Base-by-base conservation (phyloP, 2,329 filamentous ascomycete species). In the Xylariales sp. region DNA sequence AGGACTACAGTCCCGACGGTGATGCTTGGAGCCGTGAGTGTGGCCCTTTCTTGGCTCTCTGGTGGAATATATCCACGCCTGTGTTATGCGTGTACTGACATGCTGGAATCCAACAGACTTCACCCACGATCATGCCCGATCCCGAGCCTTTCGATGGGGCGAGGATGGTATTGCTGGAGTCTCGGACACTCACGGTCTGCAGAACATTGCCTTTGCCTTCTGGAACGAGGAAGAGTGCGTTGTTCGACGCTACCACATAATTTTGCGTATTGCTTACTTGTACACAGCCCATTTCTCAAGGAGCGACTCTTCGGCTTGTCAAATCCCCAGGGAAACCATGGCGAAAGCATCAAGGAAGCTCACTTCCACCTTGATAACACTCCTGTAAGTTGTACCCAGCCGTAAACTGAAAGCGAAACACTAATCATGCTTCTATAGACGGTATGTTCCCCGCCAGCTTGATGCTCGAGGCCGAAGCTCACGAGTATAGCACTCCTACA, bases 291-390 rank as follows among this genome's bases (percentile, higher is more conserved):
- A 42, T 95, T 91, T 60, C 74, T 97, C 55, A 97, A 97, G 66
- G 93, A 97, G 65, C 83, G 93, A 49, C 78, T 97, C 4, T 97
- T 96, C 59, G 91, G 91, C 42, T 74, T 97, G 41, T 95, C 91
- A 38, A 97, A 97, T 61, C 90, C 91, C 3, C 88, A 97, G 66
- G 91, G 91, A 51, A 96, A 96, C 59, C 93, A 97, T 68, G 93
- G 93, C 50, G 93, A 97, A 69, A 94, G 88, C 61, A 76, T 97
- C 71, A 97, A 96, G 65, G 91, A 97, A 68, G 88, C 86, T 42
- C 89, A 97, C 66, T 97, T 96, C 58, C 91, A 97, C 64, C 68
- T 96, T 44, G 91, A 97, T 66, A 97, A 97, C 62, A 95, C 88
- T 20, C 91, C 91, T 44, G 67, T 73, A 53, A 68, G 73, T 45